These are phyloP conservation scores for Cladosporium sp. DNA, from an alignment of 2,329 filamentous ascomycete genomes.

Conservation along the genomic window DNA sequence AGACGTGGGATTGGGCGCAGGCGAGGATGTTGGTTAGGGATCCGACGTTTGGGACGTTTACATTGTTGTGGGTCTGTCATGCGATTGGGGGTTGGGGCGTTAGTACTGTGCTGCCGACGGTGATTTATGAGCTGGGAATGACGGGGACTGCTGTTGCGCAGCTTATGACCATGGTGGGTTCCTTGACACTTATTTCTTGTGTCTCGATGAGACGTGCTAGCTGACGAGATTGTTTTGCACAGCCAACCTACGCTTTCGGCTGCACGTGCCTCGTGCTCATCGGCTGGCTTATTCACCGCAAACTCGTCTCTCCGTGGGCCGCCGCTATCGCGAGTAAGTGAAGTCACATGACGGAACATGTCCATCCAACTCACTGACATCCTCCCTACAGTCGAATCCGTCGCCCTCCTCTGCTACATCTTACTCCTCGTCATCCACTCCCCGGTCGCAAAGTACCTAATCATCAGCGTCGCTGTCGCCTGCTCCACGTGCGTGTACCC, in stretches of 20 bases:
- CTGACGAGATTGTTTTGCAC: not conserved
- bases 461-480: slow-evolving; percentile 45
- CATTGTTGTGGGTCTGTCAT: slow-evolving; percentile 33
- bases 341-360: not conserved
- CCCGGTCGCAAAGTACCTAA: slow-evolving; percentile 42
- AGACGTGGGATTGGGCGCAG: slow-evolving; percentile 29
- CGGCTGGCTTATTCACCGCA: slow-evolving; percentile 28
- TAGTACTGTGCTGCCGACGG: slow-evolving; percentile 41
- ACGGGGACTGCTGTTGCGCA: slow-evolving; percentile 44
- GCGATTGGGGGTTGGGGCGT: slow-evolving; percentile 41
- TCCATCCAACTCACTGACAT: not conserved
- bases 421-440: slow-evolving; percentile 43
- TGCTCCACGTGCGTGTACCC: slow-evolving; percentile 45
- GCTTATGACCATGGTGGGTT: slow-evolving; percentile 42
- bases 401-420: slow-evolving; percentile 44
- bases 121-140: slow-evolving; percentile 49
- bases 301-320: slow-evolving; percentile 25
- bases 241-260: slow-evolving; percentile 30
- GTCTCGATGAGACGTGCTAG: not conserved
- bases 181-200: not conserved
- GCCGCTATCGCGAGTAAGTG: slow-evolving; percentile 25
- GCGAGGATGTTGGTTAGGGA: slow-evolving; percentile 28
- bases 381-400: slow-evolving; percentile 33
- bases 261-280: slow-evolving; percentile 26
- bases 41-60: slow-evolving; percentile 26